Base-by-base conservation (phyloP, 352 stramenopile genomes). In the Phytopythium boreale region DNA sequence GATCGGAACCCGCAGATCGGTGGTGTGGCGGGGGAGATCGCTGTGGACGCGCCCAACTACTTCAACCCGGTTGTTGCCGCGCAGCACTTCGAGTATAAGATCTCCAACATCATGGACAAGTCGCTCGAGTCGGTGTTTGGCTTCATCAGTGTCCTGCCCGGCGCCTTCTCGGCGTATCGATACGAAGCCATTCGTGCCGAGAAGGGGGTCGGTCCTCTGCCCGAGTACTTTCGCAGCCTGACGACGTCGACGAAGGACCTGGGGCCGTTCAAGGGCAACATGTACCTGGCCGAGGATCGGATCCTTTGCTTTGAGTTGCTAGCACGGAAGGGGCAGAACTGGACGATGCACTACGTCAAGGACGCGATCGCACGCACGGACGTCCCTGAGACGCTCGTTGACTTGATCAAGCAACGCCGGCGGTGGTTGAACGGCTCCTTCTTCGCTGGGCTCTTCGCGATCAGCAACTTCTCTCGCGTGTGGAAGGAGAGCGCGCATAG, bases 221-320 rank as follows among this genome's bases (percentile, higher is more conserved):
- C 67, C 27, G 76, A 82, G 36, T 82, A 85, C 62, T 85, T 85
- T 50, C 68, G 71, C 41, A 79, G 67, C 22, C 56, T 85, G n/a
- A 81, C 76, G 36, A 79, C 71, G 2, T 80, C 71, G 56, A 80
- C 67, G 0, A 71, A 73, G 24, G 76, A 80, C 7, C 53, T 82
- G 1, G 76, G 76, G 5, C 79, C 82, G 15, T 88, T 89, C 59
- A 80, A 82, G 50, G 79, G 79, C 41, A 90, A 89, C 62, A 88
- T 89, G 82, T 89, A 87, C 62, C 69, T 90, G 0, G 79, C 77
- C 10, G 77, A 89, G 67, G 82, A 89, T 57, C 77, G 79, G 14
- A 87, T 90, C 51, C 66, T 90, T 29, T 84, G 76, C 56, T 89
- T 87, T 59, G 79, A 90, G 58, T 47, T 90, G 20, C 52, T 90